Base-by-base conservation (phyloP, 1,139 yeast species). In the Yarrowia galli region DNA sequence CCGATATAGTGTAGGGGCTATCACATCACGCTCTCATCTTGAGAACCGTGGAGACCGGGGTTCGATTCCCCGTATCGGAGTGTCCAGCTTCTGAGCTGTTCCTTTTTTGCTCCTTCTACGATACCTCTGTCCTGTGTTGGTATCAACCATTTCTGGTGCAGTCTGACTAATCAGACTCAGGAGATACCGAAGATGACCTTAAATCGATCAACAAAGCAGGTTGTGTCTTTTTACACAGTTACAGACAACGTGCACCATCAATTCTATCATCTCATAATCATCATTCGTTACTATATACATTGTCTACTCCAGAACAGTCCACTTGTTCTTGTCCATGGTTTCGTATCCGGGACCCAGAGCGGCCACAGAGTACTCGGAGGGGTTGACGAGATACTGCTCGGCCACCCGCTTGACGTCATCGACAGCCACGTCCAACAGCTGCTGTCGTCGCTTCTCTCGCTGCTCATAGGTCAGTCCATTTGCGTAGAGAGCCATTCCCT, bases 361-460 rank as follows among this genome's bases (percentile, higher is more conserved):
- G 0, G 87, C 83, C 28, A 80, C 78, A 63, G 83, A 80, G 22
- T 75, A 73, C 12, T 58, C 67, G 12, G 67, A 58, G n/a, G 71
- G 64, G 54, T 74, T 73, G 4, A 81, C 74, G 71, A 91, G 80
- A 72, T 89, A 91, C 74, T 84, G 84, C 69, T 86, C 85, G 15
- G 89, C 87, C 20, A 80, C 96, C n/a, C 83, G 80, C 63, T 80
- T 78, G 69, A 95, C 83, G 74, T 92, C 97, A 2, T 79, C 78
- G n/a, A 84, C 77, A 18, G 81, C 81, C 20, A 91, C 91, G 69
- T 84, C 88, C 68, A 95, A 80, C 70, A 95, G 82, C 71, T 84
- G 83, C 71, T 87, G 89, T 78, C 99, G 87, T 77, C 97, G 85
- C 69, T 81, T 81, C 77, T 93, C 97, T 75, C 89, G 86, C 88